These are phyloP conservation scores for Quercus mongolica DNA, from an alignment of 306 rosid species.

Conservation along the genomic window DNA sequence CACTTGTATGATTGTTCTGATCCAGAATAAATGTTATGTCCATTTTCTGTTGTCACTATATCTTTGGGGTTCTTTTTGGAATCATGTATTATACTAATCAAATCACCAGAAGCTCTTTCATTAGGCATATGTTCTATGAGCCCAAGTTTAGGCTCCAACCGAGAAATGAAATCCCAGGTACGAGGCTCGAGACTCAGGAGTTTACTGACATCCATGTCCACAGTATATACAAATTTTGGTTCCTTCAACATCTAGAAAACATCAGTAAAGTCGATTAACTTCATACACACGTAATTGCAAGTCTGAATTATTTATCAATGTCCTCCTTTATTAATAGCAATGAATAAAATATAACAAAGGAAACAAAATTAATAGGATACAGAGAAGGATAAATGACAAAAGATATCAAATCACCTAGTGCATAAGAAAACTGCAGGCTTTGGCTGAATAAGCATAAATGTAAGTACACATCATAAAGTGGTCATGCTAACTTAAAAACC, in stretches of 20 bases:
- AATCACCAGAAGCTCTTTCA: slow-evolving; percentile 45
- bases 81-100: slow-evolving; percentile 50
- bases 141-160: slow-evolving; percentile 79
- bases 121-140: slow-evolving; percentile 58
- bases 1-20: slow-evolving; percentile 21
- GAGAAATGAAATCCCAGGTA: slow-evolving; percentile 79
- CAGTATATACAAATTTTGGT: slow-evolving; percentile 87
- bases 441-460: neutral
- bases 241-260: slow-evolving; percentile 64
- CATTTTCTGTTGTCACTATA: slow-evolving; percentile 28
- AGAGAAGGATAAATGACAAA: neutral
- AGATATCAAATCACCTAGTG: neutral
- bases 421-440: neutral
- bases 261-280: slow-evolving; percentile 25
- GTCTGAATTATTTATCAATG: neutral
- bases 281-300: slow-evolving; percentile 6
- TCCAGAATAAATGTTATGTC: slow-evolving; percentile 22
- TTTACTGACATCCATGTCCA: slow-evolving; percentile 82
- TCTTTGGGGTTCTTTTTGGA: slow-evolving; percentile 34
- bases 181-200: slow-evolving; percentile 74
- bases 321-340: neutral
- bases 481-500: neutral
- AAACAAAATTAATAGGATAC: neutral
- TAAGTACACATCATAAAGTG: neutral
- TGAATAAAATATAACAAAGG: slow-evolving; percentile 7